Evolutionary conservation across 2,329 filamentous ascomycete species (phyloP).

Genomic region (Ceratocystis papillata): DNA sequence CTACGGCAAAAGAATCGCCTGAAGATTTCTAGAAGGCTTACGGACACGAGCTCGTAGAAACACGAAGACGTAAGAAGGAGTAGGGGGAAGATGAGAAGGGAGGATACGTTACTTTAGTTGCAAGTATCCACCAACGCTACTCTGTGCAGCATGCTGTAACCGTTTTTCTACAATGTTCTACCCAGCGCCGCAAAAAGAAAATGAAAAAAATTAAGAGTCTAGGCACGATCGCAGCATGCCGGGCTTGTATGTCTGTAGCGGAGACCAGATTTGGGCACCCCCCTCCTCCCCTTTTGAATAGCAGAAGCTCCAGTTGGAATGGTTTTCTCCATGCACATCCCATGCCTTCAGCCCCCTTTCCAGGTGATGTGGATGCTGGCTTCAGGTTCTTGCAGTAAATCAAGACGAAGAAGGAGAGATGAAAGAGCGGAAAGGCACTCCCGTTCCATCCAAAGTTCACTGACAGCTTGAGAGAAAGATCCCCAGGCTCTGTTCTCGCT

Average conservation of each 20-base stretch:
- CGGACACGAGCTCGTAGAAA: slow-evolving; percentile 3
- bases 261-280: background rate
- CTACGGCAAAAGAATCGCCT: background rate
- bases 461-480: slow-evolving; percentile 1
- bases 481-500: slow-evolving; percentile 8
- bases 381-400: background rate
- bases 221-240: too few relatives aligned
- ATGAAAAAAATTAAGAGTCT: too few relatives aligned
- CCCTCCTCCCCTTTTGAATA: background rate
- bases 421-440: background rate
- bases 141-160: background rate
- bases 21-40: background rate
- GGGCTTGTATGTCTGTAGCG: too few relatives aligned
- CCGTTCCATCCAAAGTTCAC: slow-evolving; percentile 1
- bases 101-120: slow-evolving; percentile 5
- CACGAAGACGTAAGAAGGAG: background rate
- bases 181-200: too few relatives aligned
- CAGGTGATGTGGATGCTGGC: background rate
- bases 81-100: background rate
- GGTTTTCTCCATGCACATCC: background rate
- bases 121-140: background rate
- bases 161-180: too few relatives aligned
- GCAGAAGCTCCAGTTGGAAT: background rate
- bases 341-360: background rate
- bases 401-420: background rate